phyloP scores from a whole-genome alignment of 176 grass and related monocot species.

The Panicum miliaceum region DNA sequence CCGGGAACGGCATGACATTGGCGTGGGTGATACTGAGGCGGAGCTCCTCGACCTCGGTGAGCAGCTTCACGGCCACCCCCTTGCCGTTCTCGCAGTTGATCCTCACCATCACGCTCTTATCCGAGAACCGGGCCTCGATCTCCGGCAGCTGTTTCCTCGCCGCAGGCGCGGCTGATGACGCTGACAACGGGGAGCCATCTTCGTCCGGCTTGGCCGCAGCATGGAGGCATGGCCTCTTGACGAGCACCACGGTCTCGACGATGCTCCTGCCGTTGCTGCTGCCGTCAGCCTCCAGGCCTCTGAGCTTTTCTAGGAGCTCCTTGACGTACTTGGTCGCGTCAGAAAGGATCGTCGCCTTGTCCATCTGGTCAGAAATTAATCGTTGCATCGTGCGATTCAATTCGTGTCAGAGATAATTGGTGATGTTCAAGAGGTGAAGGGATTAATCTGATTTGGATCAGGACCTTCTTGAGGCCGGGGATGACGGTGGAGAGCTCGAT shows the following conservation, averaged over 20 bases:
- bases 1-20: constrained; percentile 61
- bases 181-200: neutral
- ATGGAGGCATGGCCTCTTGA: constrained; percentile 49
- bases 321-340: constrained; percentile 62
- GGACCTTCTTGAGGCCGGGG: constrained; percentile 76
- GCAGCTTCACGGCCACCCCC: constrained; percentile 57
- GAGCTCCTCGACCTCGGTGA: constrained; percentile 61
- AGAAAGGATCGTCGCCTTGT: constrained; percentile 77
- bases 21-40: constrained; percentile 54
- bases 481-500: constrained; percentile 76
- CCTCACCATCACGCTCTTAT: constrained; percentile 59
- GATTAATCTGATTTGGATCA: neutral
- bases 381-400: neutral
- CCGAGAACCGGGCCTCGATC: constrained; percentile 57
- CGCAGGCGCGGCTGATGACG: neutral
- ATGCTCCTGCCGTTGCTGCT: constrained; percentile 23
- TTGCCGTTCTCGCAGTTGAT: constrained; percentile 54
- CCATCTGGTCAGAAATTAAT: constrained; percentile 47
- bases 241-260: constrained; percentile 46
- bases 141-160: constrained; percentile 39
- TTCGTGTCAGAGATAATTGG: neutral
- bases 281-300: constrained; percentile 44
- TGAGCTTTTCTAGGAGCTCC: constrained; percentile 67
- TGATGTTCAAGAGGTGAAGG: neutral
- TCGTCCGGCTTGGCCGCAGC: constrained; percentile 17